Evolutionary conservation across 2,329 filamentous ascomycete species (phyloP).

Genomic region (Fusarium armeniacum): DNA sequence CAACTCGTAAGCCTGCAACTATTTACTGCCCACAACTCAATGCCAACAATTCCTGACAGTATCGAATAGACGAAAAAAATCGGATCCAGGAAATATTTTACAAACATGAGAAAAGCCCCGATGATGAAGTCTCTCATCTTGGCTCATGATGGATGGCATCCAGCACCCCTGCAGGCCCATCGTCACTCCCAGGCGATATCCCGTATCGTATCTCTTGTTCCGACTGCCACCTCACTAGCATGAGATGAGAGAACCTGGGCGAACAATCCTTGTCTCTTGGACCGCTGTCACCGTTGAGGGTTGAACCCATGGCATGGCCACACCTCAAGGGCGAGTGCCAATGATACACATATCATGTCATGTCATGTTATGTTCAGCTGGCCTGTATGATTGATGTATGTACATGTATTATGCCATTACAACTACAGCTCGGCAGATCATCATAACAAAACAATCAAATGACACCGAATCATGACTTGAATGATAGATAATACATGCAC

Average conservation of each 20-base stretch:
- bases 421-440: constrained; percentile 4
- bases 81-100: background rate
- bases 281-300: constrained; percentile 27
- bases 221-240: constrained; percentile 42
- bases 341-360: constrained; percentile 12
- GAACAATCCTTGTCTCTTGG: constrained; percentile 34
- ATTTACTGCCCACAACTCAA: constrained; percentile 1
- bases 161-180: constrained; percentile 27
- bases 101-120: background rate
- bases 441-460: background rate
- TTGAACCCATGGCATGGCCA: constrained; percentile 21
- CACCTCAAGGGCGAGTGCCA: constrained; percentile 17
- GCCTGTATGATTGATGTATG: constrained; percentile 6
- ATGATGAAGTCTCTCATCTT: constrained; percentile 15
- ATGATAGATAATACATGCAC: background rate
- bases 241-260: constrained; percentile 15
- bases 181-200: constrained; percentile 30
- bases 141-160: background rate
- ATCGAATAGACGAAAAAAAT: background rate
- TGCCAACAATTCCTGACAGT: background rate
- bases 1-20: background rate
- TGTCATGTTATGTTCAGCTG: constrained; percentile 40
- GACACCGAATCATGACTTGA: background rate
- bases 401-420: background rate
- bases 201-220: constrained; percentile 43